Evolutionary conservation across 1,284 basidiomycete species (phyloP), one percentile per base, ranked within the genome.

Genomic region (Apiotrichum siamense): DNA sequence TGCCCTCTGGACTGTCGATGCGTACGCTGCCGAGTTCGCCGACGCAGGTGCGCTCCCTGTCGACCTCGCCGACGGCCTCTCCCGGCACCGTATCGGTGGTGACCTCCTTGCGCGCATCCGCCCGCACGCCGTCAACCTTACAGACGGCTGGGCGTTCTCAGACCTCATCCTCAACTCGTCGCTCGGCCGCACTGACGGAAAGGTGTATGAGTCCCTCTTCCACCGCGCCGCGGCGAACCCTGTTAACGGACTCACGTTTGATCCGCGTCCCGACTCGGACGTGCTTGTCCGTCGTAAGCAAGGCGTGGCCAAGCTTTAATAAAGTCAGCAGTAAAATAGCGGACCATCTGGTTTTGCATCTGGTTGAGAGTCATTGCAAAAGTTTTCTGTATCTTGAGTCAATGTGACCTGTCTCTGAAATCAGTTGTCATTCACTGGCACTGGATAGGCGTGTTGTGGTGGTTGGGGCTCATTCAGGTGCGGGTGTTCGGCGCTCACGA

Each of bases 111-210:
- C 33, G 15, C 23, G n/a, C 21, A 33, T 43, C 27, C 33, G 47
- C 25, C 52, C 39, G 9, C 40, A 36, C 38, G 46, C 42, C 37
- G 31, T 77, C 48, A 75, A 76, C 15, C 69, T 80, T 37, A 67
- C 79, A 47, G 79, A 80, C 65, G 68, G 76, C 18, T 81, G 80
- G 62, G 74, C 74, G 18, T 73, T 78, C 35, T 73, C 72, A 26
- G 79, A 80, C 64, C 77, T 79, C 65, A 74, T 80, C 52, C 72
- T 80, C 69, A 80, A 80, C 69, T 77, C 76, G 33, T 78, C 79
- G 21, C 74, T 81, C 20, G 79, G 77, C 26, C 66, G 73, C 38
- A 72, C 71, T 59, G 75, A 77, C 57, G 77, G 76, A 13, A 67
- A 75, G 36, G 69, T 76, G 35, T 76, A 77, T 65, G 72, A 74